Evolutionary conservation across 2,329 filamentous ascomycete genomes (phyloP).

Genomic region (Verticillium klebahnii): DNA sequence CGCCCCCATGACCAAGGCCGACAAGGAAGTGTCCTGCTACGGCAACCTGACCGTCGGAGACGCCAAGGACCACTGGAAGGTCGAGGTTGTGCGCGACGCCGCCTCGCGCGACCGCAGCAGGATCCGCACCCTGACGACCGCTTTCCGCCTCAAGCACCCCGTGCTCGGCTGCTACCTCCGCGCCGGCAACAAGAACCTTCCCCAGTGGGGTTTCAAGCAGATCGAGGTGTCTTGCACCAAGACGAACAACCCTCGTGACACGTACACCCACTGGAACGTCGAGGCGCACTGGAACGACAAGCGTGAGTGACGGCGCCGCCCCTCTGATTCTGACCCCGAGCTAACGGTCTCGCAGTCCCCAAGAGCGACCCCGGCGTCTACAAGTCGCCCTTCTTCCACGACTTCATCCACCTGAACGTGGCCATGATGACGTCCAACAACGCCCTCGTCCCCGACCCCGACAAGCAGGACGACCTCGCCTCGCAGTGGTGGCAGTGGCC

Average conservation of each 20-base stretch:
- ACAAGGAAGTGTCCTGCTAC: slow-evolving; percentile 92
- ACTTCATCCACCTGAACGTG: slow-evolving; percentile 96
- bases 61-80: slow-evolving; percentile 94
- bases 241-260: slow-evolving; percentile 84
- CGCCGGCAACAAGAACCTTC: slow-evolving; percentile 91
- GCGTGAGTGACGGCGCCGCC: slow-evolving; percentile 11
- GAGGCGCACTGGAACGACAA: slow-evolving; percentile 93
- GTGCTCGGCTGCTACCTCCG: slow-evolving; percentile 87
- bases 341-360: slow-evolving; percentile 52
- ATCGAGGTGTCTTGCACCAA: slow-evolving; percentile 96
- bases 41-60: slow-evolving; percentile 94
- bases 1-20: slow-evolving; percentile 82
- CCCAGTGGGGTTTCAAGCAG: slow-evolving; percentile 99
- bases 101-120: slow-evolving; percentile 79
- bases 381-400: slow-evolving; percentile 94
- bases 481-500: slow-evolving; percentile 99
- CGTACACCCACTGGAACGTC: slow-evolving; percentile 98
- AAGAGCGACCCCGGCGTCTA: slow-evolving; percentile 85
- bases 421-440: slow-evolving; percentile 99
- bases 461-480: slow-evolving; percentile 97
- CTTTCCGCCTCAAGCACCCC: slow-evolving; percentile 82
- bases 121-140: slow-evolving; percentile 86
- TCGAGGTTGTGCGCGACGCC: slow-evolving; percentile 89
- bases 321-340: background rate
- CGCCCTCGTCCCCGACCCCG: slow-evolving; percentile 91